A percentile compares a stretch with the other conserved stretches of the same genome.
Evolutionary conservation across 768 basidiomycete species (phyloP).

Genomic region (Filobasidium wieringae): DNA sequence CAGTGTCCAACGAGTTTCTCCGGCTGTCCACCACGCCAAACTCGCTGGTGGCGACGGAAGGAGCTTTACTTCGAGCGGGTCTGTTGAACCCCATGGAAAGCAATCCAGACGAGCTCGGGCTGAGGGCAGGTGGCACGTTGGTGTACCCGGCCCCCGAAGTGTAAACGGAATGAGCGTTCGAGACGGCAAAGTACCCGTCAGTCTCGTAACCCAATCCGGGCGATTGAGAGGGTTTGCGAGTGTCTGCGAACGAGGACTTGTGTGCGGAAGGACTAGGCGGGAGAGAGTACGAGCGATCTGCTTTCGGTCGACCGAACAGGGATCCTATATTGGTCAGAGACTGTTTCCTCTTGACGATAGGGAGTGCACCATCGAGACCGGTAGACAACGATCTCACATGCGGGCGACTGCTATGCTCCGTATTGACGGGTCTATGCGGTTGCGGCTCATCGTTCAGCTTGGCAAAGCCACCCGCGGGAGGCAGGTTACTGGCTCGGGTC

Average conservation of each 20-base stretch:
- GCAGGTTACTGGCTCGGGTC: background rate
- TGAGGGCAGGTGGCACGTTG: background rate
- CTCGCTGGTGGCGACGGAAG: background rate
- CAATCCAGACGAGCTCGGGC: background rate
- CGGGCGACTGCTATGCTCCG: background rate
- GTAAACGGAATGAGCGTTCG: background rate
- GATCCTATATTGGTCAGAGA: background rate
- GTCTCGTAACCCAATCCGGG: background rate
- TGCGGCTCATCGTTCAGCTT: background rate
- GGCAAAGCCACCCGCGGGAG: background rate
- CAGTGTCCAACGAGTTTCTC: conserved; percentile 6
- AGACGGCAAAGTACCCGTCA: background rate
- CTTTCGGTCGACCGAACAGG: background rate
- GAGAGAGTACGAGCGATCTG: background rate
- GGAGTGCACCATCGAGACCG: background rate
- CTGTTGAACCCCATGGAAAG: conserved; percentile 4
- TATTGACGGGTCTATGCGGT: background rate
- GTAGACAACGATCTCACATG: background rate
- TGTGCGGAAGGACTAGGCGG: background rate
- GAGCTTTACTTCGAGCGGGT: background rate
- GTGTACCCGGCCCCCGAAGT: conserved; percentile 2
- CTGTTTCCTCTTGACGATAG: background rate
- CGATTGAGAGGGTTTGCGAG: background rate
- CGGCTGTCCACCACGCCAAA: conserved; percentile 4
- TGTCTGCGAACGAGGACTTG: background rate